These are phyloP conservation scores for Thraustochytrium sp. DNA, from an alignment of 352 stramenopile genomes.

Conservation along the genomic window DNA sequence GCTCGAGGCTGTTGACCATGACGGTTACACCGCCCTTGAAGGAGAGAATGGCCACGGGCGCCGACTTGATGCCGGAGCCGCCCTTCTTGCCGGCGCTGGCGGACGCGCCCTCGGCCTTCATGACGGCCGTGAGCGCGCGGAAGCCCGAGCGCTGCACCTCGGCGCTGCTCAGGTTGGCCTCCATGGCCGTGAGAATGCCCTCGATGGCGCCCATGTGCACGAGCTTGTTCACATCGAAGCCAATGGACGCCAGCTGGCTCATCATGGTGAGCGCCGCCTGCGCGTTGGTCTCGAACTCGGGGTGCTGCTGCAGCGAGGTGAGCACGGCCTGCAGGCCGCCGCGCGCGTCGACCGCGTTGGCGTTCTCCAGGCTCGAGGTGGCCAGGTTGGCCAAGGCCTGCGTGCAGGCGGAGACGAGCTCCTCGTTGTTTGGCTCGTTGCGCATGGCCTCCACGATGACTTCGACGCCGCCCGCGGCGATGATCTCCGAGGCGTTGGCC, in stretches of 20 bases:
- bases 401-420: slow-evolving; percentile 35
- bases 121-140: not conserved
- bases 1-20: slow-evolving; percentile 25
- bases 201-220: slow-evolving; percentile 45
- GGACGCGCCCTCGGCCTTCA: not conserved
- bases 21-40: slow-evolving; percentile 7
- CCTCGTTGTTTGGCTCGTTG: slow-evolving; percentile 33
- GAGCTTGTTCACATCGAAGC: slow-evolving; percentile 41
- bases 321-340: slow-evolving; percentile 42
- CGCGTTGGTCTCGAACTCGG: not conserved
- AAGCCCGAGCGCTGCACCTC: slow-evolving; percentile 33
- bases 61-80: slow-evolving; percentile 2
- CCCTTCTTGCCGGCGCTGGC: not conserved
- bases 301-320: not conserved
- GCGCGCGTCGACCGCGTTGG: not conserved
- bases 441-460: slow-evolving; percentile 43
- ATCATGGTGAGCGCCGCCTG: slow-evolving; percentile 30
- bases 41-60: slow-evolving; percentile 3
- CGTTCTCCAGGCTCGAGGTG: slow-evolving; percentile 28
- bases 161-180: slow-evolving; percentile 18
- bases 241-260: slow-evolving; percentile 38
- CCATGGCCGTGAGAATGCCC: slow-evolving; percentile 46
- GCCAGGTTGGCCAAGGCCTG: slow-evolving; percentile 36
- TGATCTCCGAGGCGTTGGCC: slow-evolving; percentile 1
- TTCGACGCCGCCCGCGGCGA: slow-evolving; percentile 20